phyloP scores from a whole-genome alignment of 148 eudicot genomes.

The Rhododendron henanense region DNA sequence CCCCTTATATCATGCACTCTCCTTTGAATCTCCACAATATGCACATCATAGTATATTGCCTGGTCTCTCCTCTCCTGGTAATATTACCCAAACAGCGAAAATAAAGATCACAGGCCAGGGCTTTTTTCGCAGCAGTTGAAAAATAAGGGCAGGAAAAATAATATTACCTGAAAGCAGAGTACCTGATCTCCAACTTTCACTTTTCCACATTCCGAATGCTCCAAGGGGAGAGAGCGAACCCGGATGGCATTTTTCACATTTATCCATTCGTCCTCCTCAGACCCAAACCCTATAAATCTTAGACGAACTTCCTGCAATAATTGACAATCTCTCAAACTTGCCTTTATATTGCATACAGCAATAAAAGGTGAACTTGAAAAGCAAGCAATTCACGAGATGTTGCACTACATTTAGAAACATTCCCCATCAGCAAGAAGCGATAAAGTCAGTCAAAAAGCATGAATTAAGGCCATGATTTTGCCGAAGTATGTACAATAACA shows the following conservation, averaged over 20 bases:
- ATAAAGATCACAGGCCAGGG: not conserved
- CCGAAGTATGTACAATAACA: not conserved
- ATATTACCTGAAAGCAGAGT: conserved; percentile 81
- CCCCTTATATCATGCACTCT: conserved; percentile 91
- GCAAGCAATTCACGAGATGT: not conserved
- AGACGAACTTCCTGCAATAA: conserved; percentile 74
- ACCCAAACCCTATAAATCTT: conserved; percentile 76
- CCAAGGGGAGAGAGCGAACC: conserved; percentile 70
- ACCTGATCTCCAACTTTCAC: conserved; percentile 63
- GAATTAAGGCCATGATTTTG: not conserved
- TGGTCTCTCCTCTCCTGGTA: conserved; percentile 70
- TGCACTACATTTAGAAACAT: not conserved
- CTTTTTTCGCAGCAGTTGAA: not conserved
- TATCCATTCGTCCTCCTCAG: conserved; percentile 94
- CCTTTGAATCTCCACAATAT: conserved; percentile 47
- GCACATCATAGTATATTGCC: conserved; percentile 74
- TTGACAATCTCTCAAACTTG: not conserved
- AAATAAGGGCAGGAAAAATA: not conserved
- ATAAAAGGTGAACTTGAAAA: not conserved
- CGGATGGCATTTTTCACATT: conserved; percentile 54
- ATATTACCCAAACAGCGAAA: conserved; percentile 4
- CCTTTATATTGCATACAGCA: not conserved
- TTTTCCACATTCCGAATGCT: conserved; percentile 67
- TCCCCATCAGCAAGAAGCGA: not conserved
- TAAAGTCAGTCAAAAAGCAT: not conserved